Conservation (phyloP, 345 rosid genomes). For the Chamaenerion angustifolium region DNA sequence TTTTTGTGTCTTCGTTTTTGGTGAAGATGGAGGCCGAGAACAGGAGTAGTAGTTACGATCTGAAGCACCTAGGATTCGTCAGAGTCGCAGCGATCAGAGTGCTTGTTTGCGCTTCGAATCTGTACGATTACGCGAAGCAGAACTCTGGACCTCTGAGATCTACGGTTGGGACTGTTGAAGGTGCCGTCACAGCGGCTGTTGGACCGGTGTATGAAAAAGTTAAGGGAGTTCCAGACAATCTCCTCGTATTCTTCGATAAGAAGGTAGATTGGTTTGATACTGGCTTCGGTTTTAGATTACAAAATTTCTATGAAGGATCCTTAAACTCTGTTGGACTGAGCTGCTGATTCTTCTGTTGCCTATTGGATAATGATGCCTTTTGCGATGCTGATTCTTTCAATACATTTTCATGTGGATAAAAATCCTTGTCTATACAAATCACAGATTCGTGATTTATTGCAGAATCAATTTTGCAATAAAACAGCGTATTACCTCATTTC, state of each 20-base stretch:
- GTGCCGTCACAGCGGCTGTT: conserved; percentile 45
- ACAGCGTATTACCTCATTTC: too few relatives aligned
- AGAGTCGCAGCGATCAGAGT: conserved; percentile 45
- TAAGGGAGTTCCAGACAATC: conserved; percentile 48
- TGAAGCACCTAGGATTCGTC: conserved; percentile 62
- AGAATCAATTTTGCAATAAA: too few relatives aligned
- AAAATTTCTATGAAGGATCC: too few relatives aligned
- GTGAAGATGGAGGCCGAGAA: conserved; percentile 32
- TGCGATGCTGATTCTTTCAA: not conserved
- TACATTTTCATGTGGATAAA: too few relatives aligned
- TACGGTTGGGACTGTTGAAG: conserved; percentile 54
- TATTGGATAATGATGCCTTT: not conserved
- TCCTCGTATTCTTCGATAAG: conserved; percentile 54
- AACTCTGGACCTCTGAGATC: conserved; percentile 73
- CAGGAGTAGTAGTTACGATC: conserved; percentile 16
- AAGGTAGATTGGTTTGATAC: conserved; percentile 31
- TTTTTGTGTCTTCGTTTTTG: not conserved
- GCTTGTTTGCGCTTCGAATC: conserved; percentile 31
- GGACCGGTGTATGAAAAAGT: conserved; percentile 52
- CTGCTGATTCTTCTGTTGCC: not conserved
- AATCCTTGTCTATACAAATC: too few relatives aligned
- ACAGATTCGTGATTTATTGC: too few relatives aligned
- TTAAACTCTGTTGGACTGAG: not conserved
- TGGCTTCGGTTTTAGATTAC: not conserved
- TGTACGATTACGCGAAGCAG: conserved; percentile 60